Evolutionary conservation across 495 filamentous ascomycete genomes (phyloP).

Genomic region (Aspergillus bertholletiae): DNA sequence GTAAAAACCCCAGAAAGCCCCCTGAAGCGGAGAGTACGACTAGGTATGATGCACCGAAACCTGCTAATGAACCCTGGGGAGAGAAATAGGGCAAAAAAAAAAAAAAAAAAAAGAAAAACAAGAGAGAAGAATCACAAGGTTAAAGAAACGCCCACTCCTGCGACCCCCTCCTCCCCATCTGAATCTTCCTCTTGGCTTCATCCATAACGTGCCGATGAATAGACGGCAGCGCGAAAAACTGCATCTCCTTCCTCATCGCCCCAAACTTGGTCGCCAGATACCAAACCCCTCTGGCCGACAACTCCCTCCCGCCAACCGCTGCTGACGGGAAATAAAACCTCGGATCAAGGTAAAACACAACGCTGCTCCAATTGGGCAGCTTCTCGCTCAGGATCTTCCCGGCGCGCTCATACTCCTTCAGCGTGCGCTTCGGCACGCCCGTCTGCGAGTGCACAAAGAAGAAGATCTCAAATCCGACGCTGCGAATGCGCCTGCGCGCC

Average conservation of each 20-base stretch:
- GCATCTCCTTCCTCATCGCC: slow-evolving; percentile 21
- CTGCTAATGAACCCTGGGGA: background rate
- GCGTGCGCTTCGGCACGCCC: slow-evolving; percentile 33
- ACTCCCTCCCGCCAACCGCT: slow-evolving; percentile 24
- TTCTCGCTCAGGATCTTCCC: slow-evolving; percentile 20
- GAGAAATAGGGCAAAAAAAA: background rate
- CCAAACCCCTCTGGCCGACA: slow-evolving; percentile 29
- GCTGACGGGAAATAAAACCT: slow-evolving; percentile 34
- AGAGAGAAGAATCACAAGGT: background rate
- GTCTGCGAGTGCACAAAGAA: slow-evolving; percentile 39
- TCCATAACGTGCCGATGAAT: slow-evolving; percentile 23
- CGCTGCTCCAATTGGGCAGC: slow-evolving; percentile 24
- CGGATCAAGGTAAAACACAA: slow-evolving; percentile 37
- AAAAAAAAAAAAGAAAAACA: background rate
- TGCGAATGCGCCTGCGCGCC: slow-evolving; percentile 31
- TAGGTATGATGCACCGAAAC: background rate
- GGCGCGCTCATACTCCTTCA: slow-evolving; percentile 32
- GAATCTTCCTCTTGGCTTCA: slow-evolving; percentile 22
- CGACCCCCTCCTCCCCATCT: slow-evolving; percentile 17
- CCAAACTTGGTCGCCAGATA: slow-evolving; percentile 31
- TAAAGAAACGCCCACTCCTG: slow-evolving; percentile 2
- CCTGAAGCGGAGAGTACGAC: background rate
- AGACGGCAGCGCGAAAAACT: slow-evolving; percentile 29
- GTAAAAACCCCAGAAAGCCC: background rate
- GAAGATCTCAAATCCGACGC: slow-evolving; percentile 40